Base-by-base conservation (phyloP, 2,329 filamentous ascomycete genomes). In the Lasiodiplodia sp. region DNA sequence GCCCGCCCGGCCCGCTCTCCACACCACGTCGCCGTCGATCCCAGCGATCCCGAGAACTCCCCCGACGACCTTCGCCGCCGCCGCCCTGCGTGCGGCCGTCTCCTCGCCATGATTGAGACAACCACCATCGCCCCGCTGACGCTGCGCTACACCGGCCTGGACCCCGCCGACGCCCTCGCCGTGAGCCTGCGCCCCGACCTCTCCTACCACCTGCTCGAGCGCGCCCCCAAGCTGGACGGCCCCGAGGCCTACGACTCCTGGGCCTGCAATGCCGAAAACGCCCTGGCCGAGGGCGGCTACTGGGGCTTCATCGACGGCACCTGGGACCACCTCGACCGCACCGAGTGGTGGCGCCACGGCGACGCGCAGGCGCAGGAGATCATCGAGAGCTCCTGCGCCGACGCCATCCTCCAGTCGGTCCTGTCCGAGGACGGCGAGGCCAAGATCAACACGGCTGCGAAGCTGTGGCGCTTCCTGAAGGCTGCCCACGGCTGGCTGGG, bases 311-410 rank as follows among this genome's bases (percentile, higher is more conserved):
- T 64, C 28, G 60, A 64, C 44, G 60, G 60, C 12, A 52, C 60
- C 4, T 64, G 60, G 60, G 47, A 64, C 47, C 60, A 64, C 18
- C 44, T 64, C 11, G 60, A 64, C 38, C 31, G 47, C 60, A 52
- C 60, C 60, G 60, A 64, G 44, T 64, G 60, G 60, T 64, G 60
- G 60, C 60, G 60, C 47, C 60, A 64, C 47, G 60, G 60, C 60
- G 60, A 64, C 28, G 60, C 60, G 6, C 60, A 64, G 60, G 60
- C 60, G 47, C 60, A 64, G 60, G 60, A 64, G 60, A 64, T 64
- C 47, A 52, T 64, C 60, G 60, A 64, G 60, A 64, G 60, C 60
- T 64, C 60, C 60, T 64, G 60, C 31, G 60, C 60, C 44, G 60
- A 64, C 60, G 23, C 47, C 44, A 64, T 64, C 14, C 60, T 47